These are phyloP conservation scores for Coemansia sp. DNA, from an alignment of 371 early-diverging fungal species.

Conservation along the genomic window DNA sequence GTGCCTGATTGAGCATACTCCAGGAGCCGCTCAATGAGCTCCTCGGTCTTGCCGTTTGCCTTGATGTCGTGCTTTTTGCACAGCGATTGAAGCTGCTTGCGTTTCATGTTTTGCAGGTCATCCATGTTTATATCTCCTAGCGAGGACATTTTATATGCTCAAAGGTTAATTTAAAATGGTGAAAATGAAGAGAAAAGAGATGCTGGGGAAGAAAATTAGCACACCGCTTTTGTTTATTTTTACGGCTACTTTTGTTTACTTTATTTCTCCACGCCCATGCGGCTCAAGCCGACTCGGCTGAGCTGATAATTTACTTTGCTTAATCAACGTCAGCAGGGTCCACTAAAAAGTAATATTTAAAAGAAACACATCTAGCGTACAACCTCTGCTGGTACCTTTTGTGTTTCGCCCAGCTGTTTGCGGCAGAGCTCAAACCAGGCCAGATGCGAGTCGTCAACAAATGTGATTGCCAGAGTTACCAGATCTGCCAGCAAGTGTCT, in stretches of 20 bases:
- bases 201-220: neutral
- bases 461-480: slow-evolving; percentile 40
- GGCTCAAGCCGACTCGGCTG: slow-evolving; percentile 7
- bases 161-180: neutral
- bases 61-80: slow-evolving; percentile 46
- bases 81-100: slow-evolving; percentile 45
- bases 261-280: slow-evolving; percentile 6
- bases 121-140: slow-evolving; percentile 21
- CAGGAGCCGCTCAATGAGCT: slow-evolving; percentile 31
- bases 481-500: slow-evolving; percentile 6
- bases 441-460: slow-evolving; percentile 46
- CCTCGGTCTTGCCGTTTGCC: slow-evolving; percentile 46
- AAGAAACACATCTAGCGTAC: slow-evolving; percentile 18
- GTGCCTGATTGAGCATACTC: slow-evolving; percentile 5
- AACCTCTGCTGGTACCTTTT: slow-evolving; percentile 11
- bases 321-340: neutral
- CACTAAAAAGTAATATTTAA: neutral
- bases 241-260: slow-evolving; percentile 17
- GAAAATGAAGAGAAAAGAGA: neutral
- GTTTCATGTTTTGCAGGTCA: slow-evolving; percentile 30
- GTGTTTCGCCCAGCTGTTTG: slow-evolving; percentile 21
- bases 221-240: neutral
- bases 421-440: slow-evolving; percentile 42
- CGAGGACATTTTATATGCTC: neutral
- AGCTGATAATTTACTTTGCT: neutral